Base-by-base conservation (phyloP, 352 stramenopile species). In the Aphanomyces stellatus region DNA sequence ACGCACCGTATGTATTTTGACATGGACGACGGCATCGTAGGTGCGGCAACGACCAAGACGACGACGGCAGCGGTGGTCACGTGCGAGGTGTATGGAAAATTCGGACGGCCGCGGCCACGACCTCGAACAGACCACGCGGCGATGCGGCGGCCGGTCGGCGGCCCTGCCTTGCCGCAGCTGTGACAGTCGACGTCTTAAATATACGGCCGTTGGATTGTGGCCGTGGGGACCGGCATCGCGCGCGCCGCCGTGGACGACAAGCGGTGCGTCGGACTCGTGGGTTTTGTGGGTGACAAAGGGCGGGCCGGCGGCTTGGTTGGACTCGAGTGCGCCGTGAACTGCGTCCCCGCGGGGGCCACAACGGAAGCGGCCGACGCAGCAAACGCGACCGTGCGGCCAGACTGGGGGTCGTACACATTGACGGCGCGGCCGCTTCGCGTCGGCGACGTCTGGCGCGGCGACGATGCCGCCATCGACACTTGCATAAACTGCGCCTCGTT, bases 321-420 rank as follows among this genome's bases (percentile, higher is more conserved):
- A 76, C 30, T 65, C 15, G 51, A 17, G 11, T 34, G 17, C 7
- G 53, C 65, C 65, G 55, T 63, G 40, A 34, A 57, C 30, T 57
- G 49, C 11, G 30, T 30, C 8, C 49, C 49, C 6, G 30, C 5
- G 13, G 49, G 22, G 11, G 49, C 25, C 49, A 1, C 11, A 17
- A 37, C 30, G 11, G 55, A 4, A 4, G 55, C 22, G 24, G 11
- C 8, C n/a, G 28, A 22, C 4, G 30, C 27, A 3, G 25, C 27
- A 37, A 37, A 46, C 11, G 19, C 5, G 43, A 76, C 28, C 41
- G 62, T 76, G 5, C 61, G 74, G 0, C 78, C 76, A 4, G 81
- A 89, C 1, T 80, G 37, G 0, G 75, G 55, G 48, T 89, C 81
- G 46, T 87, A 85, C 6, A 71, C 65, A 40, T 70, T 68, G 11